Evolutionary conservation across 176 grass and related monocot species (phyloP).

Genomic region (Guadua angustifolia): DNA sequence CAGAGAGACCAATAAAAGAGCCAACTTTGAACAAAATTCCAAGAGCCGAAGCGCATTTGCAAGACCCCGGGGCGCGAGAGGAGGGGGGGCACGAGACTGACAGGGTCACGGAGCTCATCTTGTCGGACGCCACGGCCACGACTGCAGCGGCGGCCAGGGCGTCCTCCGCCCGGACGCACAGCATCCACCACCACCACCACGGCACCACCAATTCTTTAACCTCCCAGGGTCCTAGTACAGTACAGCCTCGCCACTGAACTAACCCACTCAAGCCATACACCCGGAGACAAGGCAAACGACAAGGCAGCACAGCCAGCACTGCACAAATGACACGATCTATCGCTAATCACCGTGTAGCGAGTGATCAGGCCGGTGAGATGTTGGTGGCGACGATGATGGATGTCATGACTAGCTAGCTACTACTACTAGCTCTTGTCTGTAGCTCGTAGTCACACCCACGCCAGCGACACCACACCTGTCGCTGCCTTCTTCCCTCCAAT

Average conservation of each 20-base stretch:
- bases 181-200: slow-evolving; percentile 47
- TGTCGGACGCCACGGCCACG: slow-evolving; percentile 64
- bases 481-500: background rate
- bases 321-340: background rate
- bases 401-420: slow-evolving; percentile 18
- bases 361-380: background rate
- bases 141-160: slow-evolving; percentile 62
- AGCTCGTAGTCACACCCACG: slow-evolving; percentile 19
- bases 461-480: slow-evolving; percentile 37
- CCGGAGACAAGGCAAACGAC: slow-evolving; percentile 52
- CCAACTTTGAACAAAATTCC: slow-evolving; percentile 12
- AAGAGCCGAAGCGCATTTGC: background rate
- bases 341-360: background rate
- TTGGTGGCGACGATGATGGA: slow-evolving; percentile 30
- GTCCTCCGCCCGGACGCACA: slow-evolving; percentile 66
- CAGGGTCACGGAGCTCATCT: slow-evolving; percentile 65
- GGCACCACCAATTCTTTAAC: slow-evolving; percentile 44
- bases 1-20: background rate
- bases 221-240: background rate
- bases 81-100: slow-evolving; percentile 9
- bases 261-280: background rate
- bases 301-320: slow-evolving; percentile 11
- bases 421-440: background rate
- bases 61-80: background rate
- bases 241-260: slow-evolving; percentile 16